Conservation (phyloP, 1,284 basidiomycete genomes). For the Heterobasidion parviporum region DNA sequence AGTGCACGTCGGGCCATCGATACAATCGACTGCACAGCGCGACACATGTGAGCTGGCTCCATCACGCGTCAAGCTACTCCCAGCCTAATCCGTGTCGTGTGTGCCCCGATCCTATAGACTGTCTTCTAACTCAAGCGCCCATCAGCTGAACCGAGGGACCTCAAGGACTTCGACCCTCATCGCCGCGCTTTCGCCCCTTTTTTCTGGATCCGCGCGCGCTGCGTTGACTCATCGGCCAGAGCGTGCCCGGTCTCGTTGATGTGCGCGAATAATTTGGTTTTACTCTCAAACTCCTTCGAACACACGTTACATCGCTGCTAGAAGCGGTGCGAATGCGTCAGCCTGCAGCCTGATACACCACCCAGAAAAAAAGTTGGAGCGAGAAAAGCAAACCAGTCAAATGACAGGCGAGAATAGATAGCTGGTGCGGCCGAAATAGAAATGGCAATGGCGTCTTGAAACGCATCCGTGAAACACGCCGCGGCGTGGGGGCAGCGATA, state of each 20-base stretch:
- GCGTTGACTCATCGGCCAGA: constrained; percentile 27
- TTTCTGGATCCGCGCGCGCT: constrained; percentile 10
- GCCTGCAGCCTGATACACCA: no score
- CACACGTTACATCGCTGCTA: constrained; percentile 68
- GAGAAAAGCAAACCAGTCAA: not conserved
- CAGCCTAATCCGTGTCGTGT: not conserved
- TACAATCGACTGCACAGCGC: not conserved
- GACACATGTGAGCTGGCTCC: not conserved
- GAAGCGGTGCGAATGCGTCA: not conserved
- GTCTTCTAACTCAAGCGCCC: no score
- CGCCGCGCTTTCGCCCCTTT: constrained; percentile 10
- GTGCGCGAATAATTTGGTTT: constrained; percentile 76
- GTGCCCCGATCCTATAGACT: not conserved
- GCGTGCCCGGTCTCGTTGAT: constrained; percentile 73
- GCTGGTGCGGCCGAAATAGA: not conserved
- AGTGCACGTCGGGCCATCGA: not conserved
- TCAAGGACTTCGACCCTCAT: not conserved
- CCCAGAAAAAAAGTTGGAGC: not conserved
- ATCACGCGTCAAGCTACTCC: not conserved
- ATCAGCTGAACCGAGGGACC: no score
- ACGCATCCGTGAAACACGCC: constrained; percentile 5
- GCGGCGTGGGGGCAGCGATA: not conserved
- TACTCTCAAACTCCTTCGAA: constrained; percentile 53
- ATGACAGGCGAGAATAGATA: not conserved
- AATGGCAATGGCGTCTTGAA: not conserved